Conservation (phyloP, 148 eudicot genomes). For the Mesembryanthemum crystallinum region DNA sequence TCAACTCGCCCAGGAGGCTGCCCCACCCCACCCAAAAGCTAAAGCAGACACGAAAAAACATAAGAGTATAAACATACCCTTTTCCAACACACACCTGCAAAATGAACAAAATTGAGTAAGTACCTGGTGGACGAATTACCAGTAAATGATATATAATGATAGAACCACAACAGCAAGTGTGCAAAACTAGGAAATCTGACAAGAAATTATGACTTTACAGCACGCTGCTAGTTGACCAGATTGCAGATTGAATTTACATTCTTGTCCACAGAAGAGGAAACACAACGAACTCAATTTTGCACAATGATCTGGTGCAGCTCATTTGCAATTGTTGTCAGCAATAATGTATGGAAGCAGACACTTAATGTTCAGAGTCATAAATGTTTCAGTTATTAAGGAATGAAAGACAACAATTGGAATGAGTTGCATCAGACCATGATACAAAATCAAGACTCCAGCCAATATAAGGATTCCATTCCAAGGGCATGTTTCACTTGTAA, state of each 20-base stretch:
- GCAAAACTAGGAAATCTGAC: background rate
- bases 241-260: background rate
- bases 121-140: background rate
- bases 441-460: background rate
- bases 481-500: background rate
- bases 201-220: background rate
- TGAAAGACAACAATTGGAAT: background rate
- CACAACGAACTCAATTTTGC: background rate
- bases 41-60: too few species aligned
- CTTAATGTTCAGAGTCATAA: background rate
- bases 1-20: too few species aligned
- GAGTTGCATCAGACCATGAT: constrained; percentile 5
- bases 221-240: background rate
- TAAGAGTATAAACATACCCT: constrained; percentile 63
- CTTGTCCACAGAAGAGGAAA: background rate
- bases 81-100: constrained; percentile 94
- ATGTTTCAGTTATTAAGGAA: background rate
- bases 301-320: too few species aligned
- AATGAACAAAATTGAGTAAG: too few species aligned
- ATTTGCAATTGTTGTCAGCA: background rate
- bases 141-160: background rate
- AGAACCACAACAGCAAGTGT: background rate
- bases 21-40: too few species aligned
- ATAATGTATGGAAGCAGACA: background rate
- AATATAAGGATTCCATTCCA: too few species aligned